These are phyloP conservation scores for Gossypium lobatum DNA, from an alignment of 441 rosid genomes.

Conservation along the genomic window DNA sequence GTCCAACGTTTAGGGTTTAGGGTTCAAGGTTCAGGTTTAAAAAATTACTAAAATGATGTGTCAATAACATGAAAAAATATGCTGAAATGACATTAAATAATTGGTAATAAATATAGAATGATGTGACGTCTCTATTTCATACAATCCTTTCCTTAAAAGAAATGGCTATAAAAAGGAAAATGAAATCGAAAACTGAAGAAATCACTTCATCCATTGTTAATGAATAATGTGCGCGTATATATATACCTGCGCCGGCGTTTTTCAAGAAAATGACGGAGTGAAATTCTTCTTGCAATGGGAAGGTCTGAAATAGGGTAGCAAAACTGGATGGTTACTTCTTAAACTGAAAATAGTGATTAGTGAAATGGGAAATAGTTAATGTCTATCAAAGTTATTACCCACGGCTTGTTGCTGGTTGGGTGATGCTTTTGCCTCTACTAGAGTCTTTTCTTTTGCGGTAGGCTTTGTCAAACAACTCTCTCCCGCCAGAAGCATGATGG, in stretches of 20 bases:
- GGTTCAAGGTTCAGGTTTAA: too few species aligned
- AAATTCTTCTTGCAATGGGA: conserved; percentile 35
- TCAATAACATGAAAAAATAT: too few species aligned
- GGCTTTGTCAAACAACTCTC: background rate
- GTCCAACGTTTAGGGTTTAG: too few species aligned
- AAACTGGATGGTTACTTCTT: background rate
- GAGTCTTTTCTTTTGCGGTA: background rate
- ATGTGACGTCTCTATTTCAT: too few species aligned
- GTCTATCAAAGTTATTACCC: background rate
- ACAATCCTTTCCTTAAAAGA: too few species aligned
- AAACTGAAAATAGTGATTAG: background rate
- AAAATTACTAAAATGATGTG: too few species aligned
- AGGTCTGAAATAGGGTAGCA: conserved; percentile 14
- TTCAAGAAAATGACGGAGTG: conserved; percentile 35
- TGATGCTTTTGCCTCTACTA: background rate
- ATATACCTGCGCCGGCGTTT: conserved; percentile 31
- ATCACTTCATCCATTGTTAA: background rate
- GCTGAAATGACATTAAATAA: too few species aligned
- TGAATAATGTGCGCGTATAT: background rate
- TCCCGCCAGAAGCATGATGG: background rate
- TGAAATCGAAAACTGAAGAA: too few species aligned
- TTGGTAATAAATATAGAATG: too few species aligned
- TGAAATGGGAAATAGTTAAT: background rate
- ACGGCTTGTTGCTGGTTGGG: conserved; percentile 17
- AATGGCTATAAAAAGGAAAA: too few species aligned